Evolutionary conservation across 257 asterid species (phyloP).

Genomic region (Anisodus tanguticus): DNA sequence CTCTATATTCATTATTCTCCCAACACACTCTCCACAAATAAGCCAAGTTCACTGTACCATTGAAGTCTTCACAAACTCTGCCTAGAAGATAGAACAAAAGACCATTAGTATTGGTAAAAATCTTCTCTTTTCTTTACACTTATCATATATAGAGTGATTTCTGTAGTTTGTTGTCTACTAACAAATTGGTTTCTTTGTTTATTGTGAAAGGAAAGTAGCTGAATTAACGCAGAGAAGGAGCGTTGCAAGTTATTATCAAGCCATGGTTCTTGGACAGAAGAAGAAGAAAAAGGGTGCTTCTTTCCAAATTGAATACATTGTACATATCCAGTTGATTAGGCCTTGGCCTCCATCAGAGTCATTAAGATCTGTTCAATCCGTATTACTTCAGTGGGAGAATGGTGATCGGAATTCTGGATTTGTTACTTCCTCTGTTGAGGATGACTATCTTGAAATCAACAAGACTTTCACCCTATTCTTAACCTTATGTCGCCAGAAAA

Average conservation of each 20-base stretch:
- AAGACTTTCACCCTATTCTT: constrained; percentile 68
- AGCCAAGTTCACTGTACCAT: constrained; percentile 24
- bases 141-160: background rate
- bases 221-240: background rate
- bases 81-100: background rate
- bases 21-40: background rate
- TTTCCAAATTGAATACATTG: constrained; percentile 54
- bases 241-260: constrained; percentile 36
- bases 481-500: constrained; percentile 55
- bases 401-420: constrained; percentile 67
- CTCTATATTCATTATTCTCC: constrained; percentile 6
- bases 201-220: background rate
- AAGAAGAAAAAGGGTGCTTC: constrained; percentile 60
- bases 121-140: background rate
- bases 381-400: constrained; percentile 83
- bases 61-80: background rate
- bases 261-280: constrained; percentile 82
- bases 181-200: background rate
- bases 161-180: constrained; percentile 2
- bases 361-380: constrained; percentile 65
- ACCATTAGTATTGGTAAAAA: background rate
- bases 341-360: constrained; percentile 93
- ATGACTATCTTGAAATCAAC: constrained; percentile 57
- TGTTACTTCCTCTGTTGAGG: constrained; percentile 62
- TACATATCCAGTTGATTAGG: constrained; percentile 62